Evolutionary conservation across 805 yeast species (phyloP), one percentile per base, ranked within the genome.

Genomic region (Zygotorulaspora danielsina): DNA sequence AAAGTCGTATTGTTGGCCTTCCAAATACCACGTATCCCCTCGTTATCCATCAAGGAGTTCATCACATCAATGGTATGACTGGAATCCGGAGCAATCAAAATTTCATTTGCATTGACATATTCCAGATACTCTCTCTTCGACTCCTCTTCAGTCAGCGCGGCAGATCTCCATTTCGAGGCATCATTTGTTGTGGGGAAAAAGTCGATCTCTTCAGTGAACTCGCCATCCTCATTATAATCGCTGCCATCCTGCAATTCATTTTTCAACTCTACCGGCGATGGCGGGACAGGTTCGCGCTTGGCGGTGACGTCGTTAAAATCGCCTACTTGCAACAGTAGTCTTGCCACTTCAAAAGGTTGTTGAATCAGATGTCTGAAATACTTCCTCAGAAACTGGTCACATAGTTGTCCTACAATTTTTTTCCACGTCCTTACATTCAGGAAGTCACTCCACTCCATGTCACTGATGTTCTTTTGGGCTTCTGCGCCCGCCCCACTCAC

Each of bases 301-400:
- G 10, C n/a, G 26, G 33, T 17, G 6, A 38, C 19, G 3, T 65
- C 61, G 16, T 58, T 56, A 55, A 82, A 80, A 21, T 73, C 75
- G 3, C 95, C 95, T 10, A 85, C 82, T 61, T 93, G 97, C 41
- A 88, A 64, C 19, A 89, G 68, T 48, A 86, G 70, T 39, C 90
- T 71, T 4, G 84, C 76, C 12, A 85, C 82, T 51, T 90, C 97
- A 61, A 89, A 81, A 2, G 98, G 97, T 62, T 93, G 97, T 13
- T 85, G 75, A 6, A 84, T 57, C 21, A 87, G 60, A 32, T 81
- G 77, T 44, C 78, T 79, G 39, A 78, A 61, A 65, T 93, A 90
- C 48, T 79, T 81, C 48, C 77, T 76, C 36, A 79, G 53, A 45
- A 86, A 77, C 32, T 83, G 77, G 56, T 73, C 69, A 17, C 78